Evolutionary conservation across 805 yeast genomes (phyloP), one percentile per base, ranked within the genome.

Genomic region (Scheffersomyces coipomensis): DNA sequence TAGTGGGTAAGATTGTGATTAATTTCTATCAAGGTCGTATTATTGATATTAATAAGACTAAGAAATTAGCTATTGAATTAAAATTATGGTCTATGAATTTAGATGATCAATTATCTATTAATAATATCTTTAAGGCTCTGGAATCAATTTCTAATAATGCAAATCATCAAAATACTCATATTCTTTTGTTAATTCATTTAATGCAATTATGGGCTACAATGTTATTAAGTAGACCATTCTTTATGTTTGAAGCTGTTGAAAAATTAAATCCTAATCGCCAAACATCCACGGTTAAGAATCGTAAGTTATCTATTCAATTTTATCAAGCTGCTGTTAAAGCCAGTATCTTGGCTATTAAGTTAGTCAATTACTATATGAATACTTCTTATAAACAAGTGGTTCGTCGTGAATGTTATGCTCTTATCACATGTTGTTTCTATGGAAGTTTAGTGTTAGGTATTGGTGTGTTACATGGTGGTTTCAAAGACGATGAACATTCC

Each of bases 201-300:
- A 52, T 58, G 10, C 64, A 68, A 30, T 48, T 70, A n/a, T 58
- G 58, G 42, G 66, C 65, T 0, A 58, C 68, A 11, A 52, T 65
- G 30, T 41, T 71, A 22, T 49, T 72, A n/a, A 53, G 71, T 27
- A 53, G 72, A 15, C 75, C 77, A 5, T 70, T 69, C 40, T 67
- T 66, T 50, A 61, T 67, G 46, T 66, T 58, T 43, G 47, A 37
- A 11, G 42, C 47, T 2, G 42, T 41, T 7, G 13, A 33, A 3
- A 18, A 22, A 3, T 25, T 44, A 8, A 40, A 44, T 29, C n/a
- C 36, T 11, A 16, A 16, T 12, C 23, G 32, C 18, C 16, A 27
- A 6, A 17, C 25, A 15, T 19, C 35, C 10, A 23, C 22, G 5
- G 17, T 38, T 9, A 34, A 35, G 13, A 35, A 39, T 36, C 29